Base-by-base conservation (phyloP, 495 filamentous ascomycete species). In the Parachaetomium inaequale region DNA sequence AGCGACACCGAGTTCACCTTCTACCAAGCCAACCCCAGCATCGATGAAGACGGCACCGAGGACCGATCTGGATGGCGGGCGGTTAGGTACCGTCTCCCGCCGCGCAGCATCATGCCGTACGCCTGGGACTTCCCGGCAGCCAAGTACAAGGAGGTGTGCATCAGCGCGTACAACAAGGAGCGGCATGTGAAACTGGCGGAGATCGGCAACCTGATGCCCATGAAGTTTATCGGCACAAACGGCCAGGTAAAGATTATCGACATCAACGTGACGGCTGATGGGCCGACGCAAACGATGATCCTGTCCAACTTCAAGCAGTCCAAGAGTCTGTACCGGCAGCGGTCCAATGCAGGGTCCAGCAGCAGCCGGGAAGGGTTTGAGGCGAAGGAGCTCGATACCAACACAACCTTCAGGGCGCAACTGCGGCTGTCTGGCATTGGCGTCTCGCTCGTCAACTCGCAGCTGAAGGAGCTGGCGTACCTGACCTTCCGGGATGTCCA, bases 41-140 rank as follows among this genome's bases (percentile, higher is more conserved):
- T 84, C 17, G 88, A 91, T 59, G 93, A 96, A 63, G 93, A 96
- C 57, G 88, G 88, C 52, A 85, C 87, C 59, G 88, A 93, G 63
- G 91, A 95, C 64, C 79, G 82, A 43, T 90, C 88, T 53, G 88
- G 90, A 7, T 98, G 93, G 89, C 85, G 89, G 58, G 91, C 90
- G 12, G 89, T 98, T 64, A 80, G 90, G 42, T 98, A 98, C 72
- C 89, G 93, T n/a, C 82, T 98, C 15, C 94, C 94, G 4, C 86
- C 92, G 7, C 83, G 95, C 34, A 97, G 93, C 73, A 96, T 98
- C 75, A 98, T 98, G 94, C 93, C 95, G 5, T 98, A 98, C 71
- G 93, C 94, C 31, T 98, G 94, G 94, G 95, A 98, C 71, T 98
- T 94, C 76, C 94, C 94, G 2, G 92, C 94, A 6, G 91, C 92